A percentile compares a stretch with the other conserved stretches of the same genome.
Conservation (phyloP, 2,329 filamentous ascomycete genomes). For the Fusarium avenaceum region DNA sequence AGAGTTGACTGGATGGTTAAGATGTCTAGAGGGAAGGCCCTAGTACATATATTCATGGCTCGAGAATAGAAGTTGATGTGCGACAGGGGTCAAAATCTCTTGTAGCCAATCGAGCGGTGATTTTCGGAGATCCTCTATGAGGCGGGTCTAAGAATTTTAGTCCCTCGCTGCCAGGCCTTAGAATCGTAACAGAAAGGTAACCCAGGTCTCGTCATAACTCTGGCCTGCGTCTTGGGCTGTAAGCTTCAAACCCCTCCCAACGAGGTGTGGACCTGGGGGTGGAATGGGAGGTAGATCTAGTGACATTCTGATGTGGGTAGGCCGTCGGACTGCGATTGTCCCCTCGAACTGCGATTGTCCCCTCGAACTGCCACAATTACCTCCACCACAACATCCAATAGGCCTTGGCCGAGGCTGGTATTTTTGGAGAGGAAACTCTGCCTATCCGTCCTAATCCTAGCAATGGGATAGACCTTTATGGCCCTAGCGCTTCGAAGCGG, state of each 20-base stretch:
- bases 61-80: constrained; percentile 46
- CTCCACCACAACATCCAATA: constrained; percentile 23
- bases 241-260: constrained; percentile 44
- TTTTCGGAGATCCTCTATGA: constrained; percentile 50
- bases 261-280: constrained; percentile 38
- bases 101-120: constrained; percentile 53
- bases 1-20: constrained; percentile 39
- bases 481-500: constrained; percentile 42
- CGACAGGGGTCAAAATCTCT: constrained; percentile 50
- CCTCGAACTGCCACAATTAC: no score
- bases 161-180: constrained; percentile 44
- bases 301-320: no score
- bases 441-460: constrained; percentile 32
- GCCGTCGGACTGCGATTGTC: no score
- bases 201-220: constrained; percentile 49
- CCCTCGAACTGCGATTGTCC: no score
- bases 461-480: constrained; percentile 42
- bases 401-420: constrained; percentile 33
- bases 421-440: constrained; percentile 41
- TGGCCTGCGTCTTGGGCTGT: constrained; percentile 38
- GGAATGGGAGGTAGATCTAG: constrained; percentile 36
- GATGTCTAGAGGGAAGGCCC: constrained; percentile 46
- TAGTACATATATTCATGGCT: constrained; percentile 50
- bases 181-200: constrained; percentile 46
- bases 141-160: constrained; percentile 40